phyloP scores from a whole-genome alignment of 2,329 filamentous ascomycete species.

The Trichoderma guizhouense region DNA sequence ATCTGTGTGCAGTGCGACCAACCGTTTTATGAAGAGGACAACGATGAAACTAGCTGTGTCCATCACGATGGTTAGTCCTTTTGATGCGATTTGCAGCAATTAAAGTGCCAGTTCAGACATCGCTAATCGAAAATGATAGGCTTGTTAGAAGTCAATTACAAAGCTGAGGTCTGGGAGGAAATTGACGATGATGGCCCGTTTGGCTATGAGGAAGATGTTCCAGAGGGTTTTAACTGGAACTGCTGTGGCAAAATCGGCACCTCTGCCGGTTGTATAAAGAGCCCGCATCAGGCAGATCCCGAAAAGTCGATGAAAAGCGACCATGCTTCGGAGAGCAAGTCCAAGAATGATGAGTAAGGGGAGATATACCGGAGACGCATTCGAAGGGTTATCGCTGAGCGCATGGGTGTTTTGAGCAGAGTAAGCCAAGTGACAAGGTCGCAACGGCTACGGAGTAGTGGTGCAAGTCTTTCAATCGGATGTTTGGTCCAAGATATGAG shows the following conservation, averaged over 20 bases:
- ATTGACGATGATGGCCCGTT: not conserved
- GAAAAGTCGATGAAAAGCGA: not conserved
- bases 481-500: not conserved
- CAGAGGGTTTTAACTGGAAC: not conserved
- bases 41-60: not conserved
- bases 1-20: constrained; percentile 1
- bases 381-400: not conserved
- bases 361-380: not conserved
- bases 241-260: not conserved
- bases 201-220: not conserved
- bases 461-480: not conserved
- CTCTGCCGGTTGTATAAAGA: not conserved
- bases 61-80: not conserved
- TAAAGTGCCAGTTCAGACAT: not conserved
- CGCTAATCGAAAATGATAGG: not conserved
- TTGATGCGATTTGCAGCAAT: not conserved
- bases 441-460: not conserved
- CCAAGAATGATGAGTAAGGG: not conserved
- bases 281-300: not conserved
- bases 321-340: not conserved
- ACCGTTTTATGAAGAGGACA: not conserved
- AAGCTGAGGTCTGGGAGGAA: not conserved
- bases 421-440: not conserved
- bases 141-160: not conserved
- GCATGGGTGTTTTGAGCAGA: not conserved